phyloP scores from a whole-genome alignment of 176 grass and related monocot species.

The Puya raimondii region DNA sequence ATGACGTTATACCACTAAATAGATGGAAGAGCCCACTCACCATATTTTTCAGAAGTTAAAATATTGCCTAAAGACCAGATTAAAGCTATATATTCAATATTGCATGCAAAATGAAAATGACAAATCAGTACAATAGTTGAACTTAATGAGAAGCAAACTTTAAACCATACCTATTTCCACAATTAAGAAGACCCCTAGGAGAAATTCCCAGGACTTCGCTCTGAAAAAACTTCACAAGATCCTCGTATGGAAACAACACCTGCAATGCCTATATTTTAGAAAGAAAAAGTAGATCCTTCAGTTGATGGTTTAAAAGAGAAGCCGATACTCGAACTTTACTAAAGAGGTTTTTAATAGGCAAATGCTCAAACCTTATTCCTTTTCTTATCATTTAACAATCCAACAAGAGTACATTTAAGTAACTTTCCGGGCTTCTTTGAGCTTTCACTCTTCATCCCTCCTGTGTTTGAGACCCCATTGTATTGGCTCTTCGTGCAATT shows the following conservation, averaged over 20 bases:
- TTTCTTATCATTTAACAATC: slow-evolving; percentile 91
- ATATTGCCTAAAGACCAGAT: not conserved
- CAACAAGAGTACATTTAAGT: slow-evolving; percentile 76
- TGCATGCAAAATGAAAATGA: not conserved
- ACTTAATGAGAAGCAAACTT: slow-evolving; percentile 13
- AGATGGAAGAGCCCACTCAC: not conserved
- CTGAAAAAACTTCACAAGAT: slow-evolving; percentile 95
- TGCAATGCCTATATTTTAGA: slow-evolving; percentile 29
- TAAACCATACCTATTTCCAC: slow-evolving; percentile 86
- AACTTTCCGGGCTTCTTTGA: slow-evolving; percentile 72
- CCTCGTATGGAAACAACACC: slow-evolving; percentile 79
- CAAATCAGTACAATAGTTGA: slow-evolving; percentile 1
- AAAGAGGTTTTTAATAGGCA: slow-evolving; percentile 14
- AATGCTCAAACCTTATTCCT: slow-evolving; percentile 62
- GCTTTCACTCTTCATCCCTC: slow-evolving; percentile 46
- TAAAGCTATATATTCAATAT: not conserved
- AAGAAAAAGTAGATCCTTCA: slow-evolving; percentile 6
- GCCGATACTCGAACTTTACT: not conserved
- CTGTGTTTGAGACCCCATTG: slow-evolving; percentile 41
- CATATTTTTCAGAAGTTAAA: not conserved
- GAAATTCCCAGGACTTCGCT: slow-evolving; percentile 65
- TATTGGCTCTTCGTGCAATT: slow-evolving; percentile 20
- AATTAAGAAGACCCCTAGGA: slow-evolving; percentile 94
- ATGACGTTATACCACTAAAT: not conserved
- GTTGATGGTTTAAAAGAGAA: not conserved